Conservation (phyloP, 345 rosid species). For the Barbarea vulgaris region DNA sequence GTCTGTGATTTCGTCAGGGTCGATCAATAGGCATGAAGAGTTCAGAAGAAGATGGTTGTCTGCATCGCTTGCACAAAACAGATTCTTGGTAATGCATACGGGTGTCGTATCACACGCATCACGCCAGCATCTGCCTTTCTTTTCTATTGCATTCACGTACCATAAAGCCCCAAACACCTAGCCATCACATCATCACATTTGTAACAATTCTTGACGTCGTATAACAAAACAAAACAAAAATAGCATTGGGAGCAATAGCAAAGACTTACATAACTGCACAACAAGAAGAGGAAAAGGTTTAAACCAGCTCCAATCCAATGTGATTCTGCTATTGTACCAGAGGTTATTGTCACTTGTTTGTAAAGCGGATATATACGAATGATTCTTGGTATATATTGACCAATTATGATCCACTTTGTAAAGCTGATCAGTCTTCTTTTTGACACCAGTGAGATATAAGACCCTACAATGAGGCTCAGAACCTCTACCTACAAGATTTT, state of each 20-base stretch:
- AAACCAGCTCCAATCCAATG: constrained; percentile 32
- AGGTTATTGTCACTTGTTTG: constrained; percentile 20
- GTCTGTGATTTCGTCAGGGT: background rate
- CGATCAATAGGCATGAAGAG: constrained; percentile 26
- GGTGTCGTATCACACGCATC: constrained; percentile 3
- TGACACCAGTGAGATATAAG: background rate
- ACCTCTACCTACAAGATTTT: constrained; percentile 36
- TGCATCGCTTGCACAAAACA: background rate
- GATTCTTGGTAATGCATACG: background rate
- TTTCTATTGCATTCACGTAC: constrained; percentile 34
- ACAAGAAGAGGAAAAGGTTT: constrained; percentile 30
- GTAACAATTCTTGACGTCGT: background rate
- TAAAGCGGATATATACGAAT: constrained; percentile 29
- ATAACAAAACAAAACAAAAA: background rate
- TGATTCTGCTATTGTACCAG: constrained; percentile 25
- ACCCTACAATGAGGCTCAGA: background rate
- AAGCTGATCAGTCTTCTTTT: constrained; percentile 3
- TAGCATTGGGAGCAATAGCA: background rate
- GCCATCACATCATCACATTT: background rate
- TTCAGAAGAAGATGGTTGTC: constrained; percentile 3
- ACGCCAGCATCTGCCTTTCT: constrained; percentile 28
- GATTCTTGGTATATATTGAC: constrained; percentile 30
- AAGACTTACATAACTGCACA: constrained; percentile 24
- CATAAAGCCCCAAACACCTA: constrained; percentile 42
- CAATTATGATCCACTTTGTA: constrained; percentile 16